Evolutionary conservation across 1,284 basidiomycete genomes (phyloP).

Genomic region (Macrocybe sp.): DNA sequence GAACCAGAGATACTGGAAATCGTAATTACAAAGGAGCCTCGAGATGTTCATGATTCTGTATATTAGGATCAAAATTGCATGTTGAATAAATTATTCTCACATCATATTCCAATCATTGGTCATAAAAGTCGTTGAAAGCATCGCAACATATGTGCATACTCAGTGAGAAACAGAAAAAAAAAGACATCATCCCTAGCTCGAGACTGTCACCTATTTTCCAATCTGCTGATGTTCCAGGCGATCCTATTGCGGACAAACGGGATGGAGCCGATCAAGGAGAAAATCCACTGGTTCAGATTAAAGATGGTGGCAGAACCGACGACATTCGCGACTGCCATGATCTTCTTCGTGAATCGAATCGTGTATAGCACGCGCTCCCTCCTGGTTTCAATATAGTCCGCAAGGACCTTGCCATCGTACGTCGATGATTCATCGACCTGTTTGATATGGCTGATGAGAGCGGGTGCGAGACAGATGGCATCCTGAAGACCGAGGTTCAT

Average conservation of each 20-base stretch:
- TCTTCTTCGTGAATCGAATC: conserved; percentile 17
- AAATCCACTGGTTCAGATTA: conserved; percentile 12
- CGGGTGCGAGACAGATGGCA: conserved; percentile 28
- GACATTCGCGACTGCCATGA: conserved; percentile 12
- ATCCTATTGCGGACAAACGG: conserved; percentile 11
- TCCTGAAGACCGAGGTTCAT: conserved; percentile 44
- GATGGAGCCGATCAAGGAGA: conserved; percentile 13
- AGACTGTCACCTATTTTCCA: conserved; percentile 12
- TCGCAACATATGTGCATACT: too few species aligned
- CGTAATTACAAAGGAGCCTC: too few species aligned
- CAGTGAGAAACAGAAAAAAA: too few species aligned
- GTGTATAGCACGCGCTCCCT: conserved; percentile 16
- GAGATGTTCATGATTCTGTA: too few species aligned
- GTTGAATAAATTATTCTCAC: too few species aligned
- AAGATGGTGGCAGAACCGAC: conserved; percentile 8
- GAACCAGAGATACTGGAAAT: too few species aligned
- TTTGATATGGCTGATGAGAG: conserved; percentile 13
- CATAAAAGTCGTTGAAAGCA: too few species aligned
- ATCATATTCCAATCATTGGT: too few species aligned
- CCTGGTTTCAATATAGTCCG: conserved; percentile 14
- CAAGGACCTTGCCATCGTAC: conserved; percentile 11
- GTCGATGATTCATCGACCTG: not conserved
- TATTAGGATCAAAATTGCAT: too few species aligned
- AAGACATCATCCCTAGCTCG: too few species aligned
- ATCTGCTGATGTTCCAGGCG: conserved; percentile 17